Evolutionary conservation across 768 basidiomycete genomes (phyloP), one percentile per base, ranked within the genome.

Genomic region (Boletus subcaerulescens): DNA sequence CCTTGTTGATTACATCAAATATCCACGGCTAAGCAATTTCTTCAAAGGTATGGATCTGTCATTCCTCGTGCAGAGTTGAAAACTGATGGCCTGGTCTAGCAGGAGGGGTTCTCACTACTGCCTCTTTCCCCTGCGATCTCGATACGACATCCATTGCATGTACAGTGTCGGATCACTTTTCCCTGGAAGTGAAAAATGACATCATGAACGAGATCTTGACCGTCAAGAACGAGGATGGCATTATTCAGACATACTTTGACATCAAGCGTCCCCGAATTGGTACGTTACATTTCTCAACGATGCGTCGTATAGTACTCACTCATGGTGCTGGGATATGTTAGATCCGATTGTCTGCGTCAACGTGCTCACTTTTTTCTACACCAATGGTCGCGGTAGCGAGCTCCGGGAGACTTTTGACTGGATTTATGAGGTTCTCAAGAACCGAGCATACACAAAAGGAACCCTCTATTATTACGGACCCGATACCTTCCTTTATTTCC

Each of bases 161-260:
- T n/a, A 60, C 45, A 12, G 58, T 63, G 33, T 63, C 55, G 2
- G 48, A 51, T 20, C 50, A 63, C 17, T 17, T 57, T 2, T 60
- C 54, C 15, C 36, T 5, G 0, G 63, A 52, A 26, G 57, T 50
- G 15, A 64, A 64, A 41, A 52, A 65, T 38, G 60, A 56, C 20
- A 65, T 65, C 47, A 65, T 65, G 60, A 10, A 65, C 10, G 60
- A 64, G 26, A 64, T 59, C n/a, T 31, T 56, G 45, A 46, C 50
- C 1, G 22, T 65, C 20, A 65, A 43, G 26, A 59, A 52, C 2
- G 46, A 54, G n/a, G 64, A 65, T 12, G 60, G 60, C 8, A 65
- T 64, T 11, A 52, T 66, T 33, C 57, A 63, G 38, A 44, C 55
- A 0, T 66, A 63, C 35, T 65, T 63, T 18, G 64, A 64, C 39